Evolutionary conservation across 2,329 filamentous ascomycete genomes (phyloP).

Genomic region (Alternaria burnsii): DNA sequence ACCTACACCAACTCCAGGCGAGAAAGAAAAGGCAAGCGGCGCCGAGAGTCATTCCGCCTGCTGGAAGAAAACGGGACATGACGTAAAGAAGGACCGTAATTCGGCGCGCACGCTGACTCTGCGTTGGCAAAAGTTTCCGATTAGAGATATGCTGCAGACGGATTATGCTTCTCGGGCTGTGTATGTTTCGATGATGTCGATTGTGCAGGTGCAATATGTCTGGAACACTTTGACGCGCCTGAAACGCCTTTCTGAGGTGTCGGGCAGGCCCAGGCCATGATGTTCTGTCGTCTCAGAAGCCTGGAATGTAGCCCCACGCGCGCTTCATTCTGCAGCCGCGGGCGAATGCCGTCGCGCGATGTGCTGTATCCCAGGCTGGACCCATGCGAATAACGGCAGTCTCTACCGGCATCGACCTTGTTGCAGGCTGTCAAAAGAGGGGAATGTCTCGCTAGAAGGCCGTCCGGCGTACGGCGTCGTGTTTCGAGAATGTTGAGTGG

Average conservation of each 20-base stretch:
- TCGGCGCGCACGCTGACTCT: slow-evolving; percentile 6
- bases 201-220: slow-evolving; percentile 13
- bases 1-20: not conserved
- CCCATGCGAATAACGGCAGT: slow-evolving; percentile 9
- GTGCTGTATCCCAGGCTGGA: slow-evolving; percentile 2
- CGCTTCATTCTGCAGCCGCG: slow-evolving; percentile 10
- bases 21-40: not conserved
- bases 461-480: slow-evolving; percentile 2
- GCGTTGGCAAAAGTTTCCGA: slow-evolving; percentile 2
- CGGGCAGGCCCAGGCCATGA: slow-evolving; percentile 7
- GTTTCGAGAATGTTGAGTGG: slow-evolving; percentile 6
- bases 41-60: slow-evolving; percentile 11
- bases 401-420: slow-evolving; percentile 9
- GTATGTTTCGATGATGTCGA: slow-evolving; percentile 11
- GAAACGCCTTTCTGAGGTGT: slow-evolving; percentile 7
- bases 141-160: slow-evolving; percentile 2
- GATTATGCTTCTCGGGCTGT: not conserved
- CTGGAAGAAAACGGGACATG: slow-evolving; percentile 1
- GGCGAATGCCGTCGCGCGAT: slow-evolving; percentile 15
- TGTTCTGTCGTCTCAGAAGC: slow-evolving; percentile 13
- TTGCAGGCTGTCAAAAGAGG: slow-evolving; percentile 2
- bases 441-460: slow-evolving; percentile 9
- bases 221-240: slow-evolving; percentile 13
- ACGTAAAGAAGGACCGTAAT: slow-evolving; percentile 14
- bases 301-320: slow-evolving; percentile 8